phyloP scores from a whole-genome alignment of 2,329 filamentous ascomycete genomes.

The Chaetothyriales sp. region DNA sequence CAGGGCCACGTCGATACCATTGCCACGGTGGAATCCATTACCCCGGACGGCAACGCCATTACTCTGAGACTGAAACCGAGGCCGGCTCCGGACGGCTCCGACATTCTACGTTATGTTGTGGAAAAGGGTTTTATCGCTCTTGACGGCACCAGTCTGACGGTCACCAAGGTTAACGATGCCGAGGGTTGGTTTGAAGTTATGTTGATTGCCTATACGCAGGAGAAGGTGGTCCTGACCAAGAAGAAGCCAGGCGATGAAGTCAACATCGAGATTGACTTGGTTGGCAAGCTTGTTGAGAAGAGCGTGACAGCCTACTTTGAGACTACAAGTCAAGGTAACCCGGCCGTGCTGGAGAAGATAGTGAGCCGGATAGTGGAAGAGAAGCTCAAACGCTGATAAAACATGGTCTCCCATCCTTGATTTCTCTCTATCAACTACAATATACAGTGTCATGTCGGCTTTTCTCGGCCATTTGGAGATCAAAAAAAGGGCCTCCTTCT shows the following conservation, averaged over 20 bases:
- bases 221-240: constrained; percentile 65
- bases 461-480: not conserved
- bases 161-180: constrained; percentile 69
- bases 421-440: not conserved
- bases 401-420: not conserved
- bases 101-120: constrained; percentile 71
- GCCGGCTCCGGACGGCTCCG: constrained; percentile 33
- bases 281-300: constrained; percentile 54
- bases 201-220: constrained; percentile 93
- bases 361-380: constrained; percentile 61
- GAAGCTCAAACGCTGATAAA: constrained; percentile 33
- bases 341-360: constrained; percentile 53
- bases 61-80: constrained; percentile 66
- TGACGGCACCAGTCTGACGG: constrained; percentile 85
- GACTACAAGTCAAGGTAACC: constrained; percentile 25
- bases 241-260: constrained; percentile 70
- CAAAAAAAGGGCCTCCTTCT: no score
- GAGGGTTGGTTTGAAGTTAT: constrained; percentile 85
- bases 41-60: constrained; percentile 74
- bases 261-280: constrained; percentile 86
- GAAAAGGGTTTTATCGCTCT: constrained; percentile 93
- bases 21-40: constrained; percentile 56
- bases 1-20: constrained; percentile 93
- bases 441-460: not conserved
- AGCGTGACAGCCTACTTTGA: constrained; percentile 66